These are phyloP conservation scores for Angomonas deanei DNA, from an alignment of 208 protist species.

Conservation along the genomic window DNA sequence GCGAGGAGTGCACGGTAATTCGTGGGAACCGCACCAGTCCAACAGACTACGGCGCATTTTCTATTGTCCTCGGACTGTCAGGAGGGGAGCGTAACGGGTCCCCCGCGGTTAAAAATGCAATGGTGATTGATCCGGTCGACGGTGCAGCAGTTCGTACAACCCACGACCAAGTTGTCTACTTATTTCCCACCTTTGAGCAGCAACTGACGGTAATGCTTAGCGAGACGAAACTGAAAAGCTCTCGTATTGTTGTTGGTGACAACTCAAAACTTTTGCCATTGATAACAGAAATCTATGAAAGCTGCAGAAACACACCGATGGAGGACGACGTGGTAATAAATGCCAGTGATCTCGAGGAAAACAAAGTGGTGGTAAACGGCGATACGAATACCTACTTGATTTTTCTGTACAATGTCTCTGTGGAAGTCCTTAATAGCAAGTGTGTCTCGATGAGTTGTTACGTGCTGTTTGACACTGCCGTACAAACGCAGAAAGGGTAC, in stretches of 20 bases:
- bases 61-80: not conserved
- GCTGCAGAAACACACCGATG: not conserved
- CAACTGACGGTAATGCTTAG: not conserved
- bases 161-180: not conserved
- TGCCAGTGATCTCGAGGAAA: not conserved
- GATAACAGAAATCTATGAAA: not conserved
- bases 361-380: too few species aligned
- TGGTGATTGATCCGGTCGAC: too few species aligned
- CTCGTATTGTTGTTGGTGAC: too few species aligned
- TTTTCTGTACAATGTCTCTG: too few species aligned
- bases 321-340: not conserved
- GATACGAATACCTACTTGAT: too few species aligned
- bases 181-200: conserved; percentile 1
- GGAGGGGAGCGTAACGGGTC: not conserved
- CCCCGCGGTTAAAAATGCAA: too few species aligned
- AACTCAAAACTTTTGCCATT: not conserved
- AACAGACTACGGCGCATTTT: not conserved
- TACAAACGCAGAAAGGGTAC: too few species aligned
- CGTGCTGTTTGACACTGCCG: too few species aligned
- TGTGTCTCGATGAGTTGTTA: too few species aligned
- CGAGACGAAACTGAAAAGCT: not conserved
- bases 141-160: not conserved
- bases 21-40: not conserved
- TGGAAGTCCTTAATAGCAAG: too few species aligned
- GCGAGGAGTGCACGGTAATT: not conserved